Evolutionary conservation across 2,329 filamentous ascomycete species (phyloP).

Genomic region (Helotiales sp.): DNA sequence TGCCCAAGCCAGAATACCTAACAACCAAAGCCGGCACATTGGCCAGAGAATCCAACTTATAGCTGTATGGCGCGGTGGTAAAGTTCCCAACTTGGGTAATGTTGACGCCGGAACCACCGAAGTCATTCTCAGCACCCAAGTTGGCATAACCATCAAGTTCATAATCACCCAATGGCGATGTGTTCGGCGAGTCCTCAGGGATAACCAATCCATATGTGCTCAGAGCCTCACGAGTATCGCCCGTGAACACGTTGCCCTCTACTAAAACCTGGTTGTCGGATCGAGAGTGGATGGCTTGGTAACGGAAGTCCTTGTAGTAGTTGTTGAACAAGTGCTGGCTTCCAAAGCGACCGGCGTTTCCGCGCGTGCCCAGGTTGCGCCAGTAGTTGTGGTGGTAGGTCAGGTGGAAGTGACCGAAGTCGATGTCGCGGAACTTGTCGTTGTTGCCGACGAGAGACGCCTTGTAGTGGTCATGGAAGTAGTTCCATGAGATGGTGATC

Average conservation of each 20-base stretch:
- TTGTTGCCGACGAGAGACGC: slow-evolving; percentile 15
- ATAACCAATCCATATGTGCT: slow-evolving; percentile 16
- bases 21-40: slow-evolving; percentile 12
- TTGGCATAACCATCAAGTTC: slow-evolving; percentile 16
- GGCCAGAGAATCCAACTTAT: background rate
- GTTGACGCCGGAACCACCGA: slow-evolving; percentile 1
- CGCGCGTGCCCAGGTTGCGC: slow-evolving; percentile 12
- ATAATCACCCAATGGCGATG: slow-evolving; percentile 1
- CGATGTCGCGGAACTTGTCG: slow-evolving; percentile 10
- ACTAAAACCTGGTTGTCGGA: slow-evolving; percentile 16
- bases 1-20: slow-evolving; percentile 3
- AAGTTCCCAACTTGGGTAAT: slow-evolving; percentile 17
- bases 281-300: slow-evolving; percentile 16
- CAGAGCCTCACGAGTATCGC: slow-evolving; percentile 13
- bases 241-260: slow-evolving; percentile 12
- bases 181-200: slow-evolving; percentile 15
- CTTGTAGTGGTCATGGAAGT: slow-evolving; percentile 19
- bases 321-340: slow-evolving; percentile 15
- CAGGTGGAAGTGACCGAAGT: slow-evolving; percentile 10
- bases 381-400: slow-evolving; percentile 19
- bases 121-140: slow-evolving; percentile 14
- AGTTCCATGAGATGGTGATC: slow-evolving; percentile 17
- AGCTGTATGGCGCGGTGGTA: slow-evolving; percentile 8
- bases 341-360: slow-evolving; percentile 16
- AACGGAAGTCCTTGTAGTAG: slow-evolving; percentile 18